Evolutionary conservation across 2,329 filamentous ascomycete genomes (phyloP).

Genomic region (Cladorrhinum sp.): DNA sequence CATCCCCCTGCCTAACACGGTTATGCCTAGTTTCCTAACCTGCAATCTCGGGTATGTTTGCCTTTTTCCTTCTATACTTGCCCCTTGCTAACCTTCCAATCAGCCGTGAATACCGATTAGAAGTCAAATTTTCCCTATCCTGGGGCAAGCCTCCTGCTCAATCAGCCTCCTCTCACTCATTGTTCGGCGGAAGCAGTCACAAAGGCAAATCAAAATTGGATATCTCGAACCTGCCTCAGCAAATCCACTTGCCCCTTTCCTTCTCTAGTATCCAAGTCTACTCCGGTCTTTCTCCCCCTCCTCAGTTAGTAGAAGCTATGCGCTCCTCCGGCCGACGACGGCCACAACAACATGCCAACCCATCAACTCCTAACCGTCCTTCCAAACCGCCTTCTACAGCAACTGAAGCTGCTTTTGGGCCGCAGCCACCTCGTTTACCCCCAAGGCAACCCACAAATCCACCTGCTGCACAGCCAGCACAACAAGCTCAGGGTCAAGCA

Average conservation of each 20-base stretch:
- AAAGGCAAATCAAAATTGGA: conserved; percentile 36
- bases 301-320: conserved; percentile 67
- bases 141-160: conserved; percentile 57
- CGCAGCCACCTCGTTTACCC: conserved; percentile 1
- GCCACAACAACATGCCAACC: conserved; percentile 15
- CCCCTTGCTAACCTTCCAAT: neutral
- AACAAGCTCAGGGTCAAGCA: neutral
- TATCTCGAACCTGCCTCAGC: conserved; percentile 53
- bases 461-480: neutral
- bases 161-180: conserved; percentile 20
- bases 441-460: neutral
- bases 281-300: conserved; percentile 81
- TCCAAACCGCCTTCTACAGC: conserved; percentile 37
- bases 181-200: conserved; percentile 3
- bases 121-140: conserved; percentile 73
- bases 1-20: conserved; percentile 73
- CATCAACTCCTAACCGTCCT: conserved; percentile 15
- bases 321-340: conserved; percentile 13
- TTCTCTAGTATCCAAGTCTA: conserved; percentile 74
- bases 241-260: conserved; percentile 73
- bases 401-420: neutral
- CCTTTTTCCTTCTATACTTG: neutral
- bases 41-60: conserved; percentile 68
- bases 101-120: conserved; percentile 74
- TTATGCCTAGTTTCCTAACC: conserved; percentile 81